Evolutionary conservation across 2,329 filamentous ascomycete species (phyloP).

Genomic region (Colletotrichum tropicicola): DNA sequence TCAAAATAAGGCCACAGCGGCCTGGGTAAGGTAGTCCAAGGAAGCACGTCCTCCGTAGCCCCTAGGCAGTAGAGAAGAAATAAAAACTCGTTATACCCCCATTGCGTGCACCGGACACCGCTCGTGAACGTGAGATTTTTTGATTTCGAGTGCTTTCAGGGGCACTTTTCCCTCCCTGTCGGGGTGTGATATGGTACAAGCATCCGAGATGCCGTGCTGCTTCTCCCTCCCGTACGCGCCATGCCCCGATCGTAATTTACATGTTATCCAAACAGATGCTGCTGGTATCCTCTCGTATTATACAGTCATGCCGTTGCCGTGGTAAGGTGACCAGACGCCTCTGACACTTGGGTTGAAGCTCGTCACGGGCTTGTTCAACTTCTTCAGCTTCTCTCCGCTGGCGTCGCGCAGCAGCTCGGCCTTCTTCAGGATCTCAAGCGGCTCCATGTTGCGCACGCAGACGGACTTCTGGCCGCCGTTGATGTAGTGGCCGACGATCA

Average conservation of each 20-base stretch:
- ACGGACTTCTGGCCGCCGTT: slow-evolving; percentile 88
- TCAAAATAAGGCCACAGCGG: neutral
- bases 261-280: slow-evolving; percentile 6
- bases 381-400: slow-evolving; percentile 77
- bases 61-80: slow-evolving; percentile 9
- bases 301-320: slow-evolving; percentile 66
- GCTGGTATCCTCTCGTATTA: slow-evolving; percentile 38
- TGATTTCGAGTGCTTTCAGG: slow-evolving; percentile 11
- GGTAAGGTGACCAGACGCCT: slow-evolving; percentile 77
- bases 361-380: slow-evolving; percentile 69
- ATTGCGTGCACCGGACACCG: neutral
- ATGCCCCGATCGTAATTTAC: slow-evolving; percentile 16
- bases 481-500: slow-evolving; percentile 90
- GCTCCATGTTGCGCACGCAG: slow-evolving; percentile 87
- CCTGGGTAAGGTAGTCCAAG: neutral
- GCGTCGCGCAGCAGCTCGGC: slow-evolving; percentile 76
- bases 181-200: slow-evolving; percentile 26
- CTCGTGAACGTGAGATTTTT: slow-evolving; percentile 1
- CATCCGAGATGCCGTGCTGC: slow-evolving; percentile 3
- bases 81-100: slow-evolving; percentile 19
- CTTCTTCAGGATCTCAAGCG: slow-evolving; percentile 84
- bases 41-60: neutral
- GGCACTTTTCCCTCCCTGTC: slow-evolving; percentile 13
- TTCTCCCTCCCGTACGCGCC: slow-evolving; percentile 11
- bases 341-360: slow-evolving; percentile 73